Evolutionary conservation across 345 rosid genomes (phyloP), one percentile per base, ranked within the genome.

Genomic region (Lepidium didymum): DNA sequence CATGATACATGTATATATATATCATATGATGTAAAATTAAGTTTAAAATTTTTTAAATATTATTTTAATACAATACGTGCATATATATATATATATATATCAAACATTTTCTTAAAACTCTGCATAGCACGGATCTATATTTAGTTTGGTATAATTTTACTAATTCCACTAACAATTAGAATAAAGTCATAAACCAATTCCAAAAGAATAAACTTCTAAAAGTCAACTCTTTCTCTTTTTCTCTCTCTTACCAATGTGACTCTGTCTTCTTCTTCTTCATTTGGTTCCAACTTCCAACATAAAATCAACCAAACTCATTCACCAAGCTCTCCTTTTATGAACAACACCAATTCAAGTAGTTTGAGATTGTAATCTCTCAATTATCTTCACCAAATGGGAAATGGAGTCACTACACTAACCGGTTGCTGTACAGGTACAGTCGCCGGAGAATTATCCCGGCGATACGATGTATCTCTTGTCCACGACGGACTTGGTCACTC

Each of bases 401-500:
- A 91, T 74, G 81, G 90, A 70, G 34, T 82, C 36, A 78, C 84
- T 15, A 83, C 81, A 36, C 60, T 87, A 13, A 70, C 76, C 37
- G 73, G 76, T 43, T 91, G 97, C 67, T 90, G 79, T 74, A 75
- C 85, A 23, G 87, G 87, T 45, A 46, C 63, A 9, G 67, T 64
- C 63, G 86, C 74, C 72, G 89, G 86, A 11, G 91, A 86, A 5
- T 70, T 79, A 57, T 84, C 87, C 66, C 83, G 87, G 27, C 76
- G 88, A 18, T 84, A 80, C 54, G 93, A 87, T 40, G 75, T 77
- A 36, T 65, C 82, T 62, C 57, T 82, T 4, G 54, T 82, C 14
- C 85, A 82, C 56, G 88, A 83, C 7, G 91, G 84, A 7, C 76
- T 83, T 1, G 98, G 98, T 4, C 97, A 90, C 65, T 88, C 98